A percentile compares a stretch with the other conserved stretches of the same genome.
Evolutionary conservation across 768 basidiomycete species (phyloP).

Genomic region (Podaxis sp.): DNA sequence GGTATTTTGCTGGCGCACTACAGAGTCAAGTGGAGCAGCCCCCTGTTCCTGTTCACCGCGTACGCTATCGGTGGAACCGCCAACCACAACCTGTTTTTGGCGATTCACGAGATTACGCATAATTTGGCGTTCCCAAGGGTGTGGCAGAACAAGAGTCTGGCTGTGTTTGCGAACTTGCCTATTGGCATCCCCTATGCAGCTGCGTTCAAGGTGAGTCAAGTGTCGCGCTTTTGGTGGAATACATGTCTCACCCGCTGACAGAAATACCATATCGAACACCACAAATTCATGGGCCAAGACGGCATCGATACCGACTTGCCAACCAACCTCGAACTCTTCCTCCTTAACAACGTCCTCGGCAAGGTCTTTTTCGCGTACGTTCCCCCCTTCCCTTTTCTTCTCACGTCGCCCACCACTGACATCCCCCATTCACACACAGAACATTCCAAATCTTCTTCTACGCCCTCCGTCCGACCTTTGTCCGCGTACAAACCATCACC

Average conservation of each 20-base stretch:
- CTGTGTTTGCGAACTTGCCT: constrained; percentile 89
- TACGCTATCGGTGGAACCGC: constrained; percentile 91
- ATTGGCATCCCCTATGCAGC: constrained; percentile 95
- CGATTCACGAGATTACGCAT: constrained; percentile 98
- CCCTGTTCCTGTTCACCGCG: constrained; percentile 75
- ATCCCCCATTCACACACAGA: constrained; percentile 34
- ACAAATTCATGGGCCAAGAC: constrained; percentile 94
- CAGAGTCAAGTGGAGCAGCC: constrained; percentile 13
- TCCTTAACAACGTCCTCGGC: constrained; percentile 92
- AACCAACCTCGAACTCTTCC: constrained; percentile 77
- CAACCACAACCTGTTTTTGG: constrained; percentile 97
- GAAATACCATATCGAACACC: constrained; percentile 95
- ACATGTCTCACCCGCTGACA: constrained; percentile 21
- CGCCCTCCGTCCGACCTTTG: constrained; percentile 91
- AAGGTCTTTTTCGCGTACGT: constrained; percentile 97
- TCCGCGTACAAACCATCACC: constrained; percentile 78
- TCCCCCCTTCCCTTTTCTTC: constrained; percentile 22
- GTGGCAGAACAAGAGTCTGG: constrained; percentile 79
- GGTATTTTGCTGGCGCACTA: constrained; percentile 36
- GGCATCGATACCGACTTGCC: constrained; percentile 96
- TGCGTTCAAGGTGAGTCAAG: constrained; percentile 77
- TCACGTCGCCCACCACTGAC: neutral
- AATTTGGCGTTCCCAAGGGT: constrained; percentile 91
- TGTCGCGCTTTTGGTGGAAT: neutral
- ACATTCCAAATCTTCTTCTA: constrained; percentile 99